Evolutionary conservation across 2,329 filamentous ascomycete species (phyloP).

Genomic region (Claviceps maximensis): DNA sequence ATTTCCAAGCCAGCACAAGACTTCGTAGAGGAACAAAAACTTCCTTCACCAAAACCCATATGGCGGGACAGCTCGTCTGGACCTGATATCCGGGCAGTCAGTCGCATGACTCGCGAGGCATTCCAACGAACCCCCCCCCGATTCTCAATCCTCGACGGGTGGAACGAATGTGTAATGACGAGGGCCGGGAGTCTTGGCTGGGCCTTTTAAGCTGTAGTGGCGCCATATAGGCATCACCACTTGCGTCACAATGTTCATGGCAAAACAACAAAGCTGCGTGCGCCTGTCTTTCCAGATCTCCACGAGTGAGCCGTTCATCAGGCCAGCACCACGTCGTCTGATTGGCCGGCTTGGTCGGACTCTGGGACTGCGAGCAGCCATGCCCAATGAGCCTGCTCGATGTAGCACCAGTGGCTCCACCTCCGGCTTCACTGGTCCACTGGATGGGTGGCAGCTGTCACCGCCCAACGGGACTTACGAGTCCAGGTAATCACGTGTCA

Average conservation of each 20-base stretch:
- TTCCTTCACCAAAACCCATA: too few species aligned
- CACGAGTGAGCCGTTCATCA: neutral
- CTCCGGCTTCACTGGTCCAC: too few species aligned
- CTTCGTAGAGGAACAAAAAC: too few species aligned
- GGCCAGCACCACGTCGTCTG: neutral
- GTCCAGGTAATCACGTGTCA: slow-evolving; percentile 4
- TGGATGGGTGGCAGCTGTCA: too few species aligned
- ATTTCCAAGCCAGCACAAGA: too few species aligned
- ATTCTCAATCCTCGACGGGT: too few species aligned
- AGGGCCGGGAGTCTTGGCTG: neutral
- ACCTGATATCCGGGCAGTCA: too few species aligned
- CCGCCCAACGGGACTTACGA: too few species aligned
- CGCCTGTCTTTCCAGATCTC: neutral
- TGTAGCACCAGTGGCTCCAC: neutral
- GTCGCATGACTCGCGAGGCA: too few species aligned
- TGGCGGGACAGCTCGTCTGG: too few species aligned
- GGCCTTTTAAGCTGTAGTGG: neutral
- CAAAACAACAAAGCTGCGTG: neutral
- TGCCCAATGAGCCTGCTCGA: neutral
- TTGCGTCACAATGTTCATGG: neutral
- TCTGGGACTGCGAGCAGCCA: neutral
- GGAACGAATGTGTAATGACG: too few species aligned
- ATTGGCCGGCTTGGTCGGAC: neutral
- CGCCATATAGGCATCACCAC: slow-evolving; percentile 1
- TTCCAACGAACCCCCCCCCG: too few species aligned